phyloP scores from a whole-genome alignment of 768 basidiomycete genomes.

The Lepiota venenata region DNA sequence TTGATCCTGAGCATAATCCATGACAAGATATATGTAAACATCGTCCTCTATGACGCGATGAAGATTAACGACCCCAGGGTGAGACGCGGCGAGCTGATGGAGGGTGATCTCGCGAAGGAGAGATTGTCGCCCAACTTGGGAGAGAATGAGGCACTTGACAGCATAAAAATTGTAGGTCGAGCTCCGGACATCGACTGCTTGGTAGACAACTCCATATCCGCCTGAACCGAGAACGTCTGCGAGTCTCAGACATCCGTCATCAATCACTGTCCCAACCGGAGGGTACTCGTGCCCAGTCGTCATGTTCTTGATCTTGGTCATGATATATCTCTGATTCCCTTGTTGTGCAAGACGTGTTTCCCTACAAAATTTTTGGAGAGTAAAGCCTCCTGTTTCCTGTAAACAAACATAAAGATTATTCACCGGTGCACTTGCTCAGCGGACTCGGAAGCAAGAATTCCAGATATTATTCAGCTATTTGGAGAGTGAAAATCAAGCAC shows the following conservation, averaged over 20 bases:
- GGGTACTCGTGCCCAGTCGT: slow-evolving; percentile 31
- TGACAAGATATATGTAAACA: slow-evolving; percentile 82
- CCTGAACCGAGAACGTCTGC: slow-evolving; percentile 87
- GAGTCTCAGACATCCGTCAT: slow-evolving; percentile 78
- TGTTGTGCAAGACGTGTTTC: no score
- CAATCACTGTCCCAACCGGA: slow-evolving; percentile 76
- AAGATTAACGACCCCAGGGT: slow-evolving; percentile 82
- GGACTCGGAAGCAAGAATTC: no score
- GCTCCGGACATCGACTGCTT: slow-evolving; percentile 63
- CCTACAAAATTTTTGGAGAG: no score
- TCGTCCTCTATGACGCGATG: slow-evolving; percentile 86
- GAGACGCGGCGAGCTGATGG: slow-evolving; percentile 70
- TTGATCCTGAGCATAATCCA: slow-evolving; percentile 90
- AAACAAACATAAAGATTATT: no score
- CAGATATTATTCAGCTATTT: no score
- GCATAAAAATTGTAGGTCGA: slow-evolving; percentile 67
- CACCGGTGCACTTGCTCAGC: no score
- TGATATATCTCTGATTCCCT: neutral
- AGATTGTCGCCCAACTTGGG: slow-evolving; percentile 55
- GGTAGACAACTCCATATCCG: slow-evolving; percentile 95
- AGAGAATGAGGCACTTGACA: slow-evolving; percentile 84
- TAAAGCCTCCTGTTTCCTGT: no score
- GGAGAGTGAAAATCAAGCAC: neutral
- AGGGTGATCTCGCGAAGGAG: slow-evolving; percentile 89
- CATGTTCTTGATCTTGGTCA: slow-evolving; percentile 20